Base-by-base conservation (phyloP, 805 yeast genomes). In the Suhomyces prunicola region DNA sequence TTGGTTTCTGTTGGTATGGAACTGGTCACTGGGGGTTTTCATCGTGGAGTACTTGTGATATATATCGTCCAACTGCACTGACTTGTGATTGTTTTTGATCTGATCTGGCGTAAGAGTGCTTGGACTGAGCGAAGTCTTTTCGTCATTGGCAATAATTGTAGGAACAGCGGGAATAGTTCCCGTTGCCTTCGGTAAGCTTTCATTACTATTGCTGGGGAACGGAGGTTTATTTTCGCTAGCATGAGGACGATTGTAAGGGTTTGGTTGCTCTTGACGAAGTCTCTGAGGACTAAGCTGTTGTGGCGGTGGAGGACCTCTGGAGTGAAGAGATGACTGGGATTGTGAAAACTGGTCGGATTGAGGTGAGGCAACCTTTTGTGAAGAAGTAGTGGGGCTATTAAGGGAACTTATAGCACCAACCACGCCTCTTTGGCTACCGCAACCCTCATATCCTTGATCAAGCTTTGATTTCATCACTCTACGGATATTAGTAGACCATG, bases 381-480 rank as follows among this genome's bases (percentile, higher is more conserved):
- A 48, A 3, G 67, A 66, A 4, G 76, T 59, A 3, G 35, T 47
- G 0, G 77, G 76, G 54, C 72, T 68, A 50, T 73, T 78, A 44
- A 85, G 81, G 1, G 86, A 79, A 47, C 67, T 73, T 2, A 84
- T 63, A 0, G 88, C 88, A 33, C 88, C 88, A 3, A 75, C 75
- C 19, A 84, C 63, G 12, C 89, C 89, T 51, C 85, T 78, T 13
- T 78, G 66, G 29, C 87, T 82, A n/a, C 93, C 93, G 68, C 90
- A 86, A 5, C 96, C 94, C 22, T 81, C 81, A 64, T 87, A 88
- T 6, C 93, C 80, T 52, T 65, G 62, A 31, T 68, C 73, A 52
- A 75, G 60, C 54, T 74, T 75, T 33, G 66, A 61, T 52, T 64
- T 66, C 59, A 75, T 60, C 24, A 75, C 55, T 2, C 50, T 31